phyloP scores from a whole-genome alignment of 2,329 filamentous ascomycete genomes.

The Paracamarosporium sp. region DNA sequence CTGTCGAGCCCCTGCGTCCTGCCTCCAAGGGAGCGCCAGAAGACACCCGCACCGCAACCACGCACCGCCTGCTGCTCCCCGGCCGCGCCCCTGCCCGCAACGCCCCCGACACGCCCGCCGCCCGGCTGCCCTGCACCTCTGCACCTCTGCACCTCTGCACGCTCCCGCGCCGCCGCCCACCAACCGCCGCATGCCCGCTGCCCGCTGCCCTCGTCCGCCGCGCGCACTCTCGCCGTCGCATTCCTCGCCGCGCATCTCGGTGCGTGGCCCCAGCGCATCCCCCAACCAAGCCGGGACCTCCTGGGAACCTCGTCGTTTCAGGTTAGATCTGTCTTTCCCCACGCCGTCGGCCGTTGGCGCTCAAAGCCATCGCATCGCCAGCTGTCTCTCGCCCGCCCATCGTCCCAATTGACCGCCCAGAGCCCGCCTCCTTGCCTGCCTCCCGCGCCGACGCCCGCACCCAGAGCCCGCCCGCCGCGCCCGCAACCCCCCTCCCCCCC shows the following conservation, averaged over 20 bases:
- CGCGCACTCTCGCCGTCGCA: too few species aligned
- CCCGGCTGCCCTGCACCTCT: neutral
- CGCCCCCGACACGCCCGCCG: neutral
- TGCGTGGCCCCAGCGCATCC: constrained; percentile 10
- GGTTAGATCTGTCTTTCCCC: constrained; percentile 29
- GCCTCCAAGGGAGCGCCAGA: too few species aligned
- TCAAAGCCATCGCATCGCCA: constrained; percentile 13
- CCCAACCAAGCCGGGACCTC: neutral
- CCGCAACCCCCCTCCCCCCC: constrained; percentile 13
- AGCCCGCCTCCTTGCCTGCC: constrained; percentile 5
- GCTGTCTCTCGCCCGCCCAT: constrained; percentile 9
- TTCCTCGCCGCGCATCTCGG: constrained; percentile 18
- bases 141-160: neutral
- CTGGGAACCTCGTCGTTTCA: constrained; percentile 40
- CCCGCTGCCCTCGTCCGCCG: neutral
- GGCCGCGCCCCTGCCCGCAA: neutral
- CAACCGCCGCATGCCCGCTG: neutral
- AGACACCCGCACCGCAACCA: too few species aligned
- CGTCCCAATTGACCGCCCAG: constrained; percentile 21
- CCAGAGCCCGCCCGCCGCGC: constrained; percentile 13
- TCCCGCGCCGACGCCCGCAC: constrained; percentile 9
- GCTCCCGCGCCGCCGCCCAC: neutral
- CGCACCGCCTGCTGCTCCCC: neutral
- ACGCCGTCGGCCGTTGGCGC: constrained; percentile 22
- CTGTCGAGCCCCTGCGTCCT: neutral